phyloP scores from a whole-genome alignment of 208 protist genomes.

The Naegleria lovaniensis region DNA sequence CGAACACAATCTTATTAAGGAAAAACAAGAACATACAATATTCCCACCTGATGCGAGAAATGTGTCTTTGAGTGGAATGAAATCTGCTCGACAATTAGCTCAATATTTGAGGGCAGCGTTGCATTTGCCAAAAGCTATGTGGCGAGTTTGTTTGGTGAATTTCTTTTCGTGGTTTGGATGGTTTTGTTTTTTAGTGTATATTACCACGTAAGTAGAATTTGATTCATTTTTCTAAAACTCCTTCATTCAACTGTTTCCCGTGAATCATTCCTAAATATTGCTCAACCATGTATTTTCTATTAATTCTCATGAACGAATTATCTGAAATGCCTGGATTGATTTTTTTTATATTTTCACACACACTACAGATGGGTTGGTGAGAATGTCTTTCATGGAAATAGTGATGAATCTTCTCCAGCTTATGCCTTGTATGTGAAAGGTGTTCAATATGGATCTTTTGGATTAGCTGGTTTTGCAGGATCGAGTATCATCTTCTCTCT shows the following conservation, averaged over 20 bases:
- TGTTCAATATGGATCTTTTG: conserved; percentile 26
- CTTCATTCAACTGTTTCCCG: too few relatives aligned
- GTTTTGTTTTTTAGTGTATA: conserved; percentile 29
- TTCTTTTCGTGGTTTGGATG: conserved; percentile 26
- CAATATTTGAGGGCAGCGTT: not conserved
- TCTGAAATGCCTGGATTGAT: too few relatives aligned
- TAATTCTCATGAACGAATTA: too few relatives aligned
- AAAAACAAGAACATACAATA: not conserved
- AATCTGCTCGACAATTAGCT: not conserved
- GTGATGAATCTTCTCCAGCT: not conserved
- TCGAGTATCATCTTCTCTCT: not conserved
- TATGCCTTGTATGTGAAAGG: not conserved
- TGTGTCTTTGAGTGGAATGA: not conserved
- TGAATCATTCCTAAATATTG: too few relatives aligned
- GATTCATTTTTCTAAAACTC: too few relatives aligned
- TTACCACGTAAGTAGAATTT: not conserved
- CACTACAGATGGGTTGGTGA: conserved; percentile 10
- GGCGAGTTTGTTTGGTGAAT: conserved; percentile 16
- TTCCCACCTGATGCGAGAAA: not conserved
- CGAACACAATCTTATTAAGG: not conserved
- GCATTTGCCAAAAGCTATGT: not conserved
- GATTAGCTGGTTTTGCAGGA: conserved; percentile 14
- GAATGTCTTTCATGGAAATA: not conserved
- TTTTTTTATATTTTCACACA: too few relatives aligned
- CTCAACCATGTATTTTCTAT: too few relatives aligned